These are phyloP conservation scores for Falciphora oryzae DNA, from an alignment of 2,329 filamentous ascomycete species.

Conservation along the genomic window DNA sequence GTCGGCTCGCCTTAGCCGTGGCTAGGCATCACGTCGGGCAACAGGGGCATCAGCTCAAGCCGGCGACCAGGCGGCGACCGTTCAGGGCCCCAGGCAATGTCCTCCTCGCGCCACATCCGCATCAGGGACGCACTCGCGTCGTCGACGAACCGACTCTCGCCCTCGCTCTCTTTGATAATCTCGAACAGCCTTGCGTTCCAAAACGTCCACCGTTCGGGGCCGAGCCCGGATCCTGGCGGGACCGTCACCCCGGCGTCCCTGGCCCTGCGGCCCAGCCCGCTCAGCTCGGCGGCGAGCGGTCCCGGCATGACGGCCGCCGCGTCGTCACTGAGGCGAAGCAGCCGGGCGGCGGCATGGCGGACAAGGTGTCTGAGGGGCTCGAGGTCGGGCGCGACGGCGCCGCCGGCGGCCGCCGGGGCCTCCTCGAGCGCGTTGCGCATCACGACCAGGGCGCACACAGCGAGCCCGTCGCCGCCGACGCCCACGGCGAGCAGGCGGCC, in stretches of 20 bases:
- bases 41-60: neutral
- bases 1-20: too few relatives aligned
- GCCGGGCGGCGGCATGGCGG: neutral
- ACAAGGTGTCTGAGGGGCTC: slow-evolving; percentile 1
- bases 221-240: neutral
- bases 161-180: neutral
- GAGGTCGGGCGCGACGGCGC: neutral
- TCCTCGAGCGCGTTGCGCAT: neutral
- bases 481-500: slow-evolving; percentile 3
- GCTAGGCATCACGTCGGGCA: too few relatives aligned
- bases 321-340: neutral
- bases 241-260: neutral
- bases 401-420: neutral
- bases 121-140: neutral
- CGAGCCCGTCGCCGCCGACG: neutral
- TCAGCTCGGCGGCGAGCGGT: neutral
- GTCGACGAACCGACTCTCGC: neutral
- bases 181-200: slow-evolving; percentile 1
- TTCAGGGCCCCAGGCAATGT: neutral
- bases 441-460: neutral
- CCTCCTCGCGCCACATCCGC: neutral
- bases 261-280: neutral
- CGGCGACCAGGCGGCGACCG: neutral
- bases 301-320: neutral
- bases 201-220: slow-evolving; percentile 1